Base-by-base conservation (phyloP, 345 rosid genomes). In the Barbarea vulgaris region DNA sequence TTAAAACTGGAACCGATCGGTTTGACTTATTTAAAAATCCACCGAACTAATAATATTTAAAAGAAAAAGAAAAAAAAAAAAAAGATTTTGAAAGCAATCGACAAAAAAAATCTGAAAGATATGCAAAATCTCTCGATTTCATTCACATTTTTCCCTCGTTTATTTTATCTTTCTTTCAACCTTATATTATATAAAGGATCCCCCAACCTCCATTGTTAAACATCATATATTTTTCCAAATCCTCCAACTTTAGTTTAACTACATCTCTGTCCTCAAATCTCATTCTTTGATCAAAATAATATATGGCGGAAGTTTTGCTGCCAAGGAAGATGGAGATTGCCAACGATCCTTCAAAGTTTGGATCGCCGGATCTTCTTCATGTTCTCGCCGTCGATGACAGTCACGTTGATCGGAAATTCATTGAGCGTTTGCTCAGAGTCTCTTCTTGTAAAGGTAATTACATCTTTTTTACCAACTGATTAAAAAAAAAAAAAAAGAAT, bases 311-410 rank as follows among this genome's bases (percentile, higher is more conserved):
- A 57, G 77, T 82, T 58, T 65, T 79, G 67, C 51, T 44, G 13
- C 82, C 83, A 28, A 78, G 11, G 67, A 59, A 48, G 34, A 67
- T 72, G 52, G 77, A 78, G 4, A 56, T 60, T 3, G 18, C 47
- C 5, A 69, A 53, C 19, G 68, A 48, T 41, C 80, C 70, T 48
- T 48, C 85, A 12, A 10, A 70, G 47, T 70, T 72, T 37, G 67
- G 52, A 53, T 55, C 80, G 4, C 66, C 71, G 10, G 46, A 77
- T 46, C 71, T 55, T 55, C 80, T 80, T 83, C 98, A 93, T 77
- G 98, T 93, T 84, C 98, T 93, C 25, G 98, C 94, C 39, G 94
- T 93, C 4, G 96, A 91, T 61, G 98, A 93, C 47, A 93, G 98
- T 44, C 74, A 79, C 9, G 94, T 91, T 3, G 98, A 91, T 77